phyloP scores from a whole-genome alignment of 139 green algal species.

The Edaphochlamys debaryana region DNA sequence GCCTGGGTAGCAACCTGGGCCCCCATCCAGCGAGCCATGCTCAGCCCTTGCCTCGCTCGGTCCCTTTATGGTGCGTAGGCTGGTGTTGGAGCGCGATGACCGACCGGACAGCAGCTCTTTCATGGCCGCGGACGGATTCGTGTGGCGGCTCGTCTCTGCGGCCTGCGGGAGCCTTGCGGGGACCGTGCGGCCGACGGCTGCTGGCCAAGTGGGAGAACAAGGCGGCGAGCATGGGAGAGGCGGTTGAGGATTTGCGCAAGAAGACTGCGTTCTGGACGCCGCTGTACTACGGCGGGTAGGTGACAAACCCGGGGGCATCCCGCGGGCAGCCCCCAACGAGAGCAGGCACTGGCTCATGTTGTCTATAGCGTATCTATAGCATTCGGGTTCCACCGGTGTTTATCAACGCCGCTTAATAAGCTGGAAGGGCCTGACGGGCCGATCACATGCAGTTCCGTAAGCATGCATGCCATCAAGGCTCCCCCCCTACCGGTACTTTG shows the following conservation, averaged over 20 bases:
- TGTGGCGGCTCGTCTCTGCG: conserved; percentile 1
- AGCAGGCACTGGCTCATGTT: too few species aligned
- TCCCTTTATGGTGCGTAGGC: background rate
- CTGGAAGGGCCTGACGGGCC: background rate
- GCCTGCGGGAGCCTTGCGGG: conserved; percentile 16
- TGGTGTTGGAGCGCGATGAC: conserved; percentile 18
- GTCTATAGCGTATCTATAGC: too few species aligned
- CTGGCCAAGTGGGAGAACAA: conserved; percentile 25
- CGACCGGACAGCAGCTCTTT: conserved; percentile 1
- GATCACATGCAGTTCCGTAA: background rate
- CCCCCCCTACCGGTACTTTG: background rate
- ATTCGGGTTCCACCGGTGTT: too few species aligned
- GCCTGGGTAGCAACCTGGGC: too few species aligned
- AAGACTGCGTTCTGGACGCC: conserved; percentile 14
- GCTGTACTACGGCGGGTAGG: conserved; percentile 22
- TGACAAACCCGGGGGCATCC: background rate
- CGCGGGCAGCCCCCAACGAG: too few species aligned
- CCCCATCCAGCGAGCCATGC: too few species aligned
- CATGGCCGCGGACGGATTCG: conserved; percentile 9
- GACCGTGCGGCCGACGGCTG: background rate
- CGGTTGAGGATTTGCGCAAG: conserved; percentile 13
- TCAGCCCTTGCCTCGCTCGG: background rate
- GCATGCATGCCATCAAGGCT: background rate
- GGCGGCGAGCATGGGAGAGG: background rate
- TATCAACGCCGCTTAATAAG: background rate